phyloP scores from a whole-genome alignment of 148 eudicot genomes.

The Rhododendron williamsianum region DNA sequence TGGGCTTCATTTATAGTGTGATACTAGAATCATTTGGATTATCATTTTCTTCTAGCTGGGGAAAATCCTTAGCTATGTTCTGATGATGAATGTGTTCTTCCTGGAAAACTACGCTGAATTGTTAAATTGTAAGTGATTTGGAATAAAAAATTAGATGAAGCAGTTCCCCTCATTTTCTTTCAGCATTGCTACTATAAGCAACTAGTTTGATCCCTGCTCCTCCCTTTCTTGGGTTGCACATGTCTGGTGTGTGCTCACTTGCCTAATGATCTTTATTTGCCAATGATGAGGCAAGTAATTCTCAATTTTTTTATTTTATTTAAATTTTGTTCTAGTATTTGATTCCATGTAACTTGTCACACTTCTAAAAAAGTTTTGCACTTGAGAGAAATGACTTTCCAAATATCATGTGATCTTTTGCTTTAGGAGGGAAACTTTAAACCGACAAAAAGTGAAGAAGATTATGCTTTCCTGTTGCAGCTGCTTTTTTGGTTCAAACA shows the following conservation, averaged over 20 bases:
- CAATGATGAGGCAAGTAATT: neutral
- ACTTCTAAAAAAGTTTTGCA: neutral
- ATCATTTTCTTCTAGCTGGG: neutral
- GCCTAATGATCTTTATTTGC: neutral
- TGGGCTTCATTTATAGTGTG: neutral
- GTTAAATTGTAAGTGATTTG: neutral
- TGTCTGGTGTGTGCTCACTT: neutral
- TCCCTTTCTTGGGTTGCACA: neutral
- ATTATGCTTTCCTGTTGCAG: slow-evolving; percentile 81
- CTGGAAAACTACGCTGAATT: neutral
- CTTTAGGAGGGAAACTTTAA: slow-evolving; percentile 79
- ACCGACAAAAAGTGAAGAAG: slow-evolving; percentile 67
- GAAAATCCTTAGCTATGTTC: neutral
- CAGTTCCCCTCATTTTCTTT: neutral
- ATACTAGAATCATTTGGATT: neutral
- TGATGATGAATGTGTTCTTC: neutral
- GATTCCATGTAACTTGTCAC: neutral
- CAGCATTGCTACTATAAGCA: neutral
- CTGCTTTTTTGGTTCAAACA: slow-evolving; percentile 91
- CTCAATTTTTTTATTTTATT: neutral
- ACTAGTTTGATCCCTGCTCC: neutral
- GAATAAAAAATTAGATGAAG: neutral
- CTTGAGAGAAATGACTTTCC: neutral
- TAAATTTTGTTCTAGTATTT: neutral
- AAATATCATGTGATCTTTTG: slow-evolving; percentile 11